Percentiles rank a stretch among this genome's conserved stretches.
phyloP scores from a whole-genome alignment of 179 eudicot species.

The Beta corolliflora region DNA sequence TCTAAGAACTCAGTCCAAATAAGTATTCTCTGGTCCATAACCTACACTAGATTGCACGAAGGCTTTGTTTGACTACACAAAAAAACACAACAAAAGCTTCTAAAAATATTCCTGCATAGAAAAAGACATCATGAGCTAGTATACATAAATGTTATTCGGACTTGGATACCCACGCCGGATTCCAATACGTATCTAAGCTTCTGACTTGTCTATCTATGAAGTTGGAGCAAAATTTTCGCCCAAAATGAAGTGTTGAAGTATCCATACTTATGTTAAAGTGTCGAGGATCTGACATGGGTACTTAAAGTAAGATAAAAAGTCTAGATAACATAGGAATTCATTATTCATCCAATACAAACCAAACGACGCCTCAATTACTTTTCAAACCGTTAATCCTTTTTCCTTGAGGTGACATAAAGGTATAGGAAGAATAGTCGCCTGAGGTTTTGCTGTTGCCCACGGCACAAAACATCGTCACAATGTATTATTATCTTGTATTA shows the following conservation, averaged over 20 bases:
- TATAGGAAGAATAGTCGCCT: conserved; percentile 9
- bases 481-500: conserved; percentile 20
- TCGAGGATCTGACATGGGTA: too few relatives aligned
- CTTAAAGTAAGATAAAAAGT: too few relatives aligned
- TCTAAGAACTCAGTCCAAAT: neutral
- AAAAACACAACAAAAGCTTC: neutral
- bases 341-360: neutral
- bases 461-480: conserved; percentile 1
- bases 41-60: neutral
- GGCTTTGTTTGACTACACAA: neutral
- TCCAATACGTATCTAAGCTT: too few relatives aligned
- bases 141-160: neutral
- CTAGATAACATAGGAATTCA: too few relatives aligned
- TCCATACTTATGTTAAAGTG: too few relatives aligned
- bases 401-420: neutral
- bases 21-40: neutral
- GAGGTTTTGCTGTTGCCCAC: conserved; percentile 4
- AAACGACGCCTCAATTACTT: neutral
- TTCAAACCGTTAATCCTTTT: neutral
- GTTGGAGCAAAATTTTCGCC: too few relatives aligned
- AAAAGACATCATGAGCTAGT: neutral
- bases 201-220: neutral
- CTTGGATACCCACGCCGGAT: too few relatives aligned
- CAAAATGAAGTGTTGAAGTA: too few relatives aligned
- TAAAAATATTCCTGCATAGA: neutral